Conservation (phyloP, 345 rosid genomes). For the Murraya koenigii region DNA sequence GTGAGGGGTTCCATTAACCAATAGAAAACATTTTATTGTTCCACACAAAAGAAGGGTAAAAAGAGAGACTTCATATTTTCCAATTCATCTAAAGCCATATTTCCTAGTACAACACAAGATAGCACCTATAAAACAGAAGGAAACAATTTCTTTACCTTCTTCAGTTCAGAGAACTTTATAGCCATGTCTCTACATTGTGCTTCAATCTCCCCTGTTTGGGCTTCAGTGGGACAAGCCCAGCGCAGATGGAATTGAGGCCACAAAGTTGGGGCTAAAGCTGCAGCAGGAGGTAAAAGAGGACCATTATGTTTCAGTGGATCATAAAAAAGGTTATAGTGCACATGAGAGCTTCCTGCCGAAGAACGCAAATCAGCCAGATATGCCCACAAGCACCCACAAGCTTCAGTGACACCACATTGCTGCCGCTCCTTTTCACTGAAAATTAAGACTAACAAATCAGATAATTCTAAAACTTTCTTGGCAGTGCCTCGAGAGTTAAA, state of each 20-base stretch:
- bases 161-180: constrained; percentile 54
- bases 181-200: constrained; percentile 67
- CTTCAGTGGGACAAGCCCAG: constrained; percentile 94
- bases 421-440: constrained; percentile 94
- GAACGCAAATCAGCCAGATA: constrained; percentile 79
- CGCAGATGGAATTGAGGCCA: constrained; percentile 99
- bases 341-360: constrained; percentile 54
- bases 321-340: constrained; percentile 77
- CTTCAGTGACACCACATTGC: constrained; percentile 56
- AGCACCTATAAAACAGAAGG: not conserved
- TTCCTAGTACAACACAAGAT: not conserved
- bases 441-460: constrained; percentile 5
- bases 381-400: constrained; percentile 87
- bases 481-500: not conserved
- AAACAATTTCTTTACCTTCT: constrained; percentile 47
- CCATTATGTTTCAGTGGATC: constrained; percentile 56
- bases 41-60: not conserved
- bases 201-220: constrained; percentile 71
- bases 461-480: not conserved
- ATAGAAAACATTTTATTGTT: not conserved
- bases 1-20: not conserved
- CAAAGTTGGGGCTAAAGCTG: constrained; percentile 92
- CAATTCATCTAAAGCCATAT: not conserved
- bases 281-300: constrained; percentile 85
- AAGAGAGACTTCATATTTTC: not conserved